Percentiles rank a stretch among this genome's conserved stretches.
These are phyloP conservation scores for Andrographis paniculata DNA, from an alignment of 305 asterid species.

Conservation along the genomic window DNA sequence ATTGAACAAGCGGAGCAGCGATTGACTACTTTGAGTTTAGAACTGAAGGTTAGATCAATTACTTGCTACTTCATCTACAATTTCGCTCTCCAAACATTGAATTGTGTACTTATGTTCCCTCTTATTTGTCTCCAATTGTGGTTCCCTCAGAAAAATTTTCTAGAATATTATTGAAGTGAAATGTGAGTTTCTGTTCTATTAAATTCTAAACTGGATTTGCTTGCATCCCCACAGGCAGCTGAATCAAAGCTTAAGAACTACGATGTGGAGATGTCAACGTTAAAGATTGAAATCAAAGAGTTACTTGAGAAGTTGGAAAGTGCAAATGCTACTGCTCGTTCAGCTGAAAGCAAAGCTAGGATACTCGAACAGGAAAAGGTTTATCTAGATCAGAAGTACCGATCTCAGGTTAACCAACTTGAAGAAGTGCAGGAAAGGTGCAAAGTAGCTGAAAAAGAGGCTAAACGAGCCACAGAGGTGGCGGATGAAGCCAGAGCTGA, in stretches of 20 bases:
- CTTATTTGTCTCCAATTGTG: too few relatives aligned
- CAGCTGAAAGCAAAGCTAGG: slow-evolving; percentile 73
- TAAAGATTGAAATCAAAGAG: slow-evolving; percentile 58
- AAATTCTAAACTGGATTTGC: neutral
- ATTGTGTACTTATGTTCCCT: too few relatives aligned
- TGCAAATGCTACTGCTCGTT: slow-evolving; percentile 46
- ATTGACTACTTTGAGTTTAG: neutral
- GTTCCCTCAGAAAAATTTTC: too few relatives aligned
- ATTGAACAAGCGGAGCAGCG: neutral
- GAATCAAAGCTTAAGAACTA: slow-evolving; percentile 72
- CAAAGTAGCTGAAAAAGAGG: slow-evolving; percentile 73
- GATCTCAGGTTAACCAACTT: slow-evolving; percentile 52
- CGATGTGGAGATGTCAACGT: slow-evolving; percentile 48
- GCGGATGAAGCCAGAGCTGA: slow-evolving; percentile 91
- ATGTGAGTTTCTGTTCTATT: too few relatives aligned
- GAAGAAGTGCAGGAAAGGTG: slow-evolving; percentile 82
- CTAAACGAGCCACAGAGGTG: slow-evolving; percentile 70
- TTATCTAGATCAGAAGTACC: slow-evolving; percentile 79
- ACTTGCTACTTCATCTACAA: too few relatives aligned
- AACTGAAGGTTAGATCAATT: neutral
- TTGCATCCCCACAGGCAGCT: slow-evolving; percentile 58
- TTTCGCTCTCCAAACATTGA: too few relatives aligned
- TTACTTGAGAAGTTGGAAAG: slow-evolving; percentile 53
- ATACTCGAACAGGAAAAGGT: slow-evolving; percentile 75
- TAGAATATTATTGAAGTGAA: too few relatives aligned